Percentiles rank a stretch among this genome's conserved stretches.
These are phyloP conservation scores for Lophium mytilinum DNA, from an alignment of 495 filamentous ascomycete genomes.

Conservation along the genomic window DNA sequence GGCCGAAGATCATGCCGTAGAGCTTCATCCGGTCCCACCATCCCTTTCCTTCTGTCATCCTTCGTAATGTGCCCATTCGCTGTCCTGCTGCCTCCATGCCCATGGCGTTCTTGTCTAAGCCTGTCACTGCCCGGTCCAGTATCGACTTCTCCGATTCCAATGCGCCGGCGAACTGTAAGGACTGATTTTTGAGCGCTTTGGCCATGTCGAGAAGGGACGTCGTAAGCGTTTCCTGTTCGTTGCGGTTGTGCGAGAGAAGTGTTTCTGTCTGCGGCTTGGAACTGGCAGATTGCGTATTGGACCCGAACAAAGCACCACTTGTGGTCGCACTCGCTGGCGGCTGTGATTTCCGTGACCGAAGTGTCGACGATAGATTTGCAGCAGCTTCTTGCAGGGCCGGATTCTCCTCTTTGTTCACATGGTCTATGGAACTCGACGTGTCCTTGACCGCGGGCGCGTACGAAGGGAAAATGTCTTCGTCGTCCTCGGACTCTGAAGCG, in stretches of 20 bases:
- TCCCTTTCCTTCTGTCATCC: slow-evolving; percentile 76
- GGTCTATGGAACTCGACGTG: background rate
- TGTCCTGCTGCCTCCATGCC: slow-evolving; percentile 67
- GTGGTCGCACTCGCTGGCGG: slow-evolving; percentile 18
- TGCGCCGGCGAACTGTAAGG: slow-evolving; percentile 57
- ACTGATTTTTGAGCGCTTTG: slow-evolving; percentile 64
- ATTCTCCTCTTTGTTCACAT: slow-evolving; percentile 7
- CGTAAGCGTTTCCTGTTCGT: slow-evolving; percentile 80
- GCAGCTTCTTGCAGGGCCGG: slow-evolving; percentile 19
- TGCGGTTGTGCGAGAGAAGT: slow-evolving; percentile 62
- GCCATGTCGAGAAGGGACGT: slow-evolving; percentile 71
- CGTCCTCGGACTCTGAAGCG: slow-evolving; percentile 17
- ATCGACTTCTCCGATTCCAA: slow-evolving; percentile 65
- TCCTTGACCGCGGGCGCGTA: slow-evolving; percentile 29
- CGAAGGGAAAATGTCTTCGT: slow-evolving; percentile 16
- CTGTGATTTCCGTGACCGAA: slow-evolving; percentile 27
- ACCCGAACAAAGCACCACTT: slow-evolving; percentile 26
- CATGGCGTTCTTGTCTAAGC: slow-evolving; percentile 64
- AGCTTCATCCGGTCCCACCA: slow-evolving; percentile 81
- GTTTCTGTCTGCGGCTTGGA: slow-evolving; percentile 48
- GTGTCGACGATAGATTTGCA: slow-evolving; percentile 16
- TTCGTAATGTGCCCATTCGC: slow-evolving; percentile 63
- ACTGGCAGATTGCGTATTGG: slow-evolving; percentile 18
- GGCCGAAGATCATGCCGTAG: slow-evolving; percentile 71
- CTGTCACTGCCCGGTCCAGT: slow-evolving; percentile 58